These are phyloP conservation scores for Tremellales sp. DNA, from an alignment of 1,284 basidiomycete species.

Conservation along the genomic window DNA sequence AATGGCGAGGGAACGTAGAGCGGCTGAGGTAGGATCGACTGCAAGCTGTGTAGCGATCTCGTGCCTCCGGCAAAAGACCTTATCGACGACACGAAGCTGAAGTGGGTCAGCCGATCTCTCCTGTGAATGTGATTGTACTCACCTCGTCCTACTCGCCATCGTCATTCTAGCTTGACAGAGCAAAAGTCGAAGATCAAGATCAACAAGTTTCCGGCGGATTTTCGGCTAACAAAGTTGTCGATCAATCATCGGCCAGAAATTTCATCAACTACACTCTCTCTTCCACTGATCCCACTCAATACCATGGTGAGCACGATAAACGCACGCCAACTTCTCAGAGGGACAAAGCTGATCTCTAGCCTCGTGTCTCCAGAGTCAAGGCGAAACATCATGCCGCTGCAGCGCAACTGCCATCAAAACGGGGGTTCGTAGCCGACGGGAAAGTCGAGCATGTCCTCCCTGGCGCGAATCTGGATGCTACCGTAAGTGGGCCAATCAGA, in stretches of 20 bases:
- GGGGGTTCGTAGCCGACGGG: not conserved
- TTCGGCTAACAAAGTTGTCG: not conserved
- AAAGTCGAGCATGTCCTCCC: not conserved
- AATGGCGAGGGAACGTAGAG: constrained; percentile 9
- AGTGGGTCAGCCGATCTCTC: too few species aligned
- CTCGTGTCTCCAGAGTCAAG: constrained; percentile 4
- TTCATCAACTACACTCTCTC: not conserved
- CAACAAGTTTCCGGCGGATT: not conserved
- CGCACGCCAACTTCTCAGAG: not conserved
- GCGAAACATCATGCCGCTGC: constrained; percentile 3
- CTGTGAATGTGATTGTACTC: too few species aligned
- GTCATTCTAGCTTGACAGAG: not conserved
- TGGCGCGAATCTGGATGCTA: not conserved
- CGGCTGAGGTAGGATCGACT: not conserved
- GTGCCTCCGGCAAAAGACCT: too few species aligned
- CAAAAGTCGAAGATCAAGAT: not conserved
- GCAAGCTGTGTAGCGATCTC: not conserved
- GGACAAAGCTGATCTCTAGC: not conserved
- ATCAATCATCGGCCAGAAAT: too few species aligned
- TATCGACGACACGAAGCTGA: too few species aligned
- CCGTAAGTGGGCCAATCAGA: not conserved
- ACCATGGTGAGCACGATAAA: not conserved
- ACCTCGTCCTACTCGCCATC: not conserved
- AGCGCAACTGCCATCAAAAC: not conserved
- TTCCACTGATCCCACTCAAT: not conserved